Evolutionary conservation across 208 protist species (phyloP).

Genomic region (Trypanosoma vivax): DNA sequence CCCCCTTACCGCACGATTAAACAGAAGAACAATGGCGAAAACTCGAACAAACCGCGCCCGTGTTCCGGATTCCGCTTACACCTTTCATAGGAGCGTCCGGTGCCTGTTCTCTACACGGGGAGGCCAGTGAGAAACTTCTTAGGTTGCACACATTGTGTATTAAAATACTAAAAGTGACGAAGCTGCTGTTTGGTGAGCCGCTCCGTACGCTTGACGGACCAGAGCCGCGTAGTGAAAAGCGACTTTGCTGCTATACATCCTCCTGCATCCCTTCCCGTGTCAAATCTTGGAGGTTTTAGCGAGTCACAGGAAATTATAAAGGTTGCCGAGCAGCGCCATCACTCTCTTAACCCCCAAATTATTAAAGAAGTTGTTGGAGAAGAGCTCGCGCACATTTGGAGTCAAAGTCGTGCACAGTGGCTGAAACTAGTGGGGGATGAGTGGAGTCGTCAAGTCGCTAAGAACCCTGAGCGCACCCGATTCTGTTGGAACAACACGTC

Average conservation of each 20-base stretch:
- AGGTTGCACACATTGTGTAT: conserved; percentile 30
- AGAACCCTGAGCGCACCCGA: conserved; percentile 38
- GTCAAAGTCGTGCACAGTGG: conserved; percentile 42
- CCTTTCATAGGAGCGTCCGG: conserved; percentile 40
- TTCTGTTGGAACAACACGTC: conserved; percentile 84
- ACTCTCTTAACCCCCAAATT: conserved; percentile 34
- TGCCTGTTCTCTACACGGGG: conserved; percentile 22
- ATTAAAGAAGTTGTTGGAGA: conserved; percentile 28
- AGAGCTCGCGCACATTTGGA: conserved; percentile 67
- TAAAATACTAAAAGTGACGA: conserved; percentile 7
- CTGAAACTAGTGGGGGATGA: conserved; percentile 48
- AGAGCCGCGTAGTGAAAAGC: conserved; percentile 23
- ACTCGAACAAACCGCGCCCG: conserved; percentile 48
- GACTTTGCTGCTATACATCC: conserved; percentile 34
- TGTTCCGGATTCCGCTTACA: conserved; percentile 35
- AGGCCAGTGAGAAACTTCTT: conserved; percentile 19
- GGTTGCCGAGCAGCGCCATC: conserved; percentile 28
- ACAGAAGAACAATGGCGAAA: conserved; percentile 62
- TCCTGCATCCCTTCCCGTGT: conserved; percentile 12
- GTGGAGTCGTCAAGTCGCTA: conserved; percentile 36
- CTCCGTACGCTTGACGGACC: conserved; percentile 44
- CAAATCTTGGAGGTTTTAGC: conserved; percentile 47
- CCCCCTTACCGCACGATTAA: conserved; percentile 21
- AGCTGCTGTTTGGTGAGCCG: conserved; percentile 58
- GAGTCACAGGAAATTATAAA: conserved; percentile 26